Evolutionary conservation across 2,329 filamentous ascomycete species (phyloP).

Genomic region (Ophiostoma pallidulum): DNA sequence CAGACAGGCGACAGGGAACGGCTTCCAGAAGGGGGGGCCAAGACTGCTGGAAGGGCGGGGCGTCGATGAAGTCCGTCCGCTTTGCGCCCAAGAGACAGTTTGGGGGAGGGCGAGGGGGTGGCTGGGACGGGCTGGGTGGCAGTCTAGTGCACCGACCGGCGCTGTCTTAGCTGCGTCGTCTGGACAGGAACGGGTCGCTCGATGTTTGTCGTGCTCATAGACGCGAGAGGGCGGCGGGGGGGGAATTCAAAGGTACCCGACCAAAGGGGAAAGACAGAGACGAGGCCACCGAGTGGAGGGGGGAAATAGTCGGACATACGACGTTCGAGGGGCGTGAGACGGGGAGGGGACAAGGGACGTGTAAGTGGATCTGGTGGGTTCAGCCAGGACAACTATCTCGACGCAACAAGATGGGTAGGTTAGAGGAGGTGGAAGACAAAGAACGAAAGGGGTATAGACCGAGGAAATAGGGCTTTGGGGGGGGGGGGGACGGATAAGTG

Average conservation of each 20-base stretch:
- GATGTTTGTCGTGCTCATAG: background rate
- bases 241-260: too few species aligned
- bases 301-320: too few species aligned
- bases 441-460: background rate
- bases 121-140: constrained; percentile 6
- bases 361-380: constrained; percentile 3
- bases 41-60: background rate
- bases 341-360: background rate
- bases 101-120: background rate
- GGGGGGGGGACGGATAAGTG: background rate
- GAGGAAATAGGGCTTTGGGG: background rate
- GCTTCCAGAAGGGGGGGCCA: background rate
- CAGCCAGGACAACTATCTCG: background rate
- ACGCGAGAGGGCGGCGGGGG: too few species aligned
- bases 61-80: background rate
- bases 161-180: constrained; percentile 8
- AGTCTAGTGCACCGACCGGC: constrained; percentile 7
- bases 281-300: too few species aligned
- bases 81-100: background rate
- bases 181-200: constrained; percentile 10
- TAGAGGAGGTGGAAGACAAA: too few species aligned
- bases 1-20: constrained; percentile 1
- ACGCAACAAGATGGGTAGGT: too few species aligned
- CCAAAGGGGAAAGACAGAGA: too few species aligned
- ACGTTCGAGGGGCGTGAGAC: background rate